Evolutionary conservation across 2,329 filamentous ascomycete genomes (phyloP).

Genomic region (Fusarium palustre): DNA sequence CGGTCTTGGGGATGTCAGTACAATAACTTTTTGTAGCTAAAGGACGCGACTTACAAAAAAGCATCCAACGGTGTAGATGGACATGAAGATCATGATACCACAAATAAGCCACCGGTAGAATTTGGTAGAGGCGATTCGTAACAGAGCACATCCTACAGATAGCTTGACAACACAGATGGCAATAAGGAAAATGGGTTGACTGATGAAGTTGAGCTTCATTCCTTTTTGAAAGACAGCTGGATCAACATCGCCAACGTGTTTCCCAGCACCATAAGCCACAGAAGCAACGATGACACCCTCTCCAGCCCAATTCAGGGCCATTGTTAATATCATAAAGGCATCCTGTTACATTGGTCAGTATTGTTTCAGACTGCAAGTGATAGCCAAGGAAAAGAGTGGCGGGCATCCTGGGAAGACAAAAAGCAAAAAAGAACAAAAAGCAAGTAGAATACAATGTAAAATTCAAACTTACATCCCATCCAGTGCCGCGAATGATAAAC

Average conservation of each 20-base stretch:
- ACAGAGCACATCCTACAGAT: slow-evolving; percentile 55
- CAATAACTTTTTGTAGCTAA: fast-evolving
- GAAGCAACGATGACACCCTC: slow-evolving; percentile 56
- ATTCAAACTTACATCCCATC: slow-evolving; percentile 57
- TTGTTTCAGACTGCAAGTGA: background rate
- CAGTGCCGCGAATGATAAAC: slow-evolving; percentile 60
- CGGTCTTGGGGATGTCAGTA: slow-evolving; percentile 47
- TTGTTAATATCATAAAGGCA: slow-evolving; percentile 46
- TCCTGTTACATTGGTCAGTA: slow-evolving; percentile 41
- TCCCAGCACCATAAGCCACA: slow-evolving; percentile 58
- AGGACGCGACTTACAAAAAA: slow-evolving; percentile 50
- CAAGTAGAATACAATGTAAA: background rate
- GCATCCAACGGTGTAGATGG: slow-evolving; percentile 49
- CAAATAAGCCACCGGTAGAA: slow-evolving; percentile 53
- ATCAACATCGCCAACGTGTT: slow-evolving; percentile 58
- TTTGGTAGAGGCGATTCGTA: slow-evolving; percentile 55
- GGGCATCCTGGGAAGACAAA: background rate
- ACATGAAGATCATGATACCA: slow-evolving; percentile 54
- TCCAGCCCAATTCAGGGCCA: slow-evolving; percentile 52
- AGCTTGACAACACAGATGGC: slow-evolving; percentile 58
- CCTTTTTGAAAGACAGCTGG: slow-evolving; percentile 50
- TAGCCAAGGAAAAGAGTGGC: background rate
- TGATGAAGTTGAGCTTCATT: slow-evolving; percentile 57
- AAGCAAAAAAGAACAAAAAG: background rate
- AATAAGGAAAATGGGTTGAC: slow-evolving; percentile 58